Percentiles rank a stretch among this genome's conserved stretches.
Evolutionary conservation across 345 rosid species (phyloP).

Genomic region (Populus nigra): DNA sequence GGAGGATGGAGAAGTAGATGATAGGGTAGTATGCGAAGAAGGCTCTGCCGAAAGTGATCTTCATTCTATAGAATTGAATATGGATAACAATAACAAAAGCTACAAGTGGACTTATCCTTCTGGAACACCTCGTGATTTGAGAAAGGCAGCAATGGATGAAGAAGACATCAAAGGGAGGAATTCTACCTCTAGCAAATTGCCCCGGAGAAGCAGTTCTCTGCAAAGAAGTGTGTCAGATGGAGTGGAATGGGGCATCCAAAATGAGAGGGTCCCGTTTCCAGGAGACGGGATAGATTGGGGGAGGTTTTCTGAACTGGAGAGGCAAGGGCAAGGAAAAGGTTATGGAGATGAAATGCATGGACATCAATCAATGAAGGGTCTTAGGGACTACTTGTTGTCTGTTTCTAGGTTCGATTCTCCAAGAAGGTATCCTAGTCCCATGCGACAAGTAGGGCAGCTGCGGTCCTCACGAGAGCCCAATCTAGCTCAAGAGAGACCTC

Average conservation of each 20-base stretch:
- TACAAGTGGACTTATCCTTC: conserved; percentile 58
- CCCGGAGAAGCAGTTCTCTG: conserved; percentile 58
- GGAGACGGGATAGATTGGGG: conserved; percentile 59
- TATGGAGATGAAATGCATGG: conserved; percentile 61
- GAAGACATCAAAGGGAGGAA: conserved; percentile 60
- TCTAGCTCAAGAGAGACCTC: conserved; percentile 53
- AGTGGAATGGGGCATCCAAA: conserved; percentile 63
- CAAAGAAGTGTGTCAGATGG: conserved; percentile 86
- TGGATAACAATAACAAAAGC: conserved; percentile 56
- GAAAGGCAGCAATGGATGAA: conserved; percentile 37
- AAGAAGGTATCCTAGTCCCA: conserved; percentile 51
- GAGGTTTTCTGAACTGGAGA: conserved; percentile 47
- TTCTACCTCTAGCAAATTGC: conserved; percentile 48
- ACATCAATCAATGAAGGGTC: conserved; percentile 56
- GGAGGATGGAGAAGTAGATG: conserved; percentile 65
- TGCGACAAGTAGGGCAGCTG: conserved; percentile 25
- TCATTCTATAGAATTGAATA: conserved; percentile 77
- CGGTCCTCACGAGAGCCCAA: conserved; percentile 32
- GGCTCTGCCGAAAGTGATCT: conserved; percentile 83
- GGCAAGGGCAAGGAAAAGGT: conserved; percentile 40
- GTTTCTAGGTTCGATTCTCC: conserved; percentile 51
- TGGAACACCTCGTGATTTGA: conserved; percentile 32
- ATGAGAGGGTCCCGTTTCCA: conserved; percentile 44
- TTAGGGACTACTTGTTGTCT: conserved; percentile 56
- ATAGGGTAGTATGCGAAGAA: conserved; percentile 47